phyloP scores from a whole-genome alignment of 371 early-diverging fungal species.

The Choanephora cucurbitarum region DNA sequence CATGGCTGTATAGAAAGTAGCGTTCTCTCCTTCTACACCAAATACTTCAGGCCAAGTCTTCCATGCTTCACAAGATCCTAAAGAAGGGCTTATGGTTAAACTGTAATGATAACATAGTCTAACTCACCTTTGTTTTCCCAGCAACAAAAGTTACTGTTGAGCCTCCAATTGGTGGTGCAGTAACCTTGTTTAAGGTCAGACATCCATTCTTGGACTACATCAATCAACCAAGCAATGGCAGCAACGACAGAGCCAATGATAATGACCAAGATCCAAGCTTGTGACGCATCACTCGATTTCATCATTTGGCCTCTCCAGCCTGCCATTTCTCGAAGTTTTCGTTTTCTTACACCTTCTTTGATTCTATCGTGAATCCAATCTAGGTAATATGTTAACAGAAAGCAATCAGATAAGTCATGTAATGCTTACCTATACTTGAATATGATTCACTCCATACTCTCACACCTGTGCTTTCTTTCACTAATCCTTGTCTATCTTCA shows the following conservation, averaged over 20 bases:
- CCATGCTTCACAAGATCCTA: constrained; percentile 50
- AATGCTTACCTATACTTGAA: constrained; percentile 80
- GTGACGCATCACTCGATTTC: constrained; percentile 72
- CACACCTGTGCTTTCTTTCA: constrained; percentile 62
- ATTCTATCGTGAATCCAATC: constrained; percentile 94
- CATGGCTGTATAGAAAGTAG: constrained; percentile 37
- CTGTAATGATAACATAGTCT: background rate
- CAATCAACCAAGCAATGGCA: constrained; percentile 82
- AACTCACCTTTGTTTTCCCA: constrained; percentile 66
- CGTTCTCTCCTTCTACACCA: constrained; percentile 20
- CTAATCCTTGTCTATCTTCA: constrained; percentile 57
- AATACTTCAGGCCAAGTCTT: constrained; percentile 46
- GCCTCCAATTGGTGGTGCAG: constrained; percentile 81
- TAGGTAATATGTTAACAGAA: constrained; percentile 13
- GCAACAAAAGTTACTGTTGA: constrained; percentile 91
- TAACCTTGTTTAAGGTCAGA: constrained; percentile 83
- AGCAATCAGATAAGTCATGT: no score
- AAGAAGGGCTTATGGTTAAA: no score
- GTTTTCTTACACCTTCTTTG: constrained; percentile 82
- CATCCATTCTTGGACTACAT: constrained; percentile 79
- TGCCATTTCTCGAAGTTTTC: constrained; percentile 57
- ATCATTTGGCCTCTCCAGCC: constrained; percentile 62
- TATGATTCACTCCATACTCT: constrained; percentile 68
- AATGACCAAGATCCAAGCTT: constrained; percentile 86
- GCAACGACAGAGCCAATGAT: constrained; percentile 66